Conservation (phyloP, 2,329 filamentous ascomycete species). For the Monilinia vaccinii-corymbosi region DNA sequence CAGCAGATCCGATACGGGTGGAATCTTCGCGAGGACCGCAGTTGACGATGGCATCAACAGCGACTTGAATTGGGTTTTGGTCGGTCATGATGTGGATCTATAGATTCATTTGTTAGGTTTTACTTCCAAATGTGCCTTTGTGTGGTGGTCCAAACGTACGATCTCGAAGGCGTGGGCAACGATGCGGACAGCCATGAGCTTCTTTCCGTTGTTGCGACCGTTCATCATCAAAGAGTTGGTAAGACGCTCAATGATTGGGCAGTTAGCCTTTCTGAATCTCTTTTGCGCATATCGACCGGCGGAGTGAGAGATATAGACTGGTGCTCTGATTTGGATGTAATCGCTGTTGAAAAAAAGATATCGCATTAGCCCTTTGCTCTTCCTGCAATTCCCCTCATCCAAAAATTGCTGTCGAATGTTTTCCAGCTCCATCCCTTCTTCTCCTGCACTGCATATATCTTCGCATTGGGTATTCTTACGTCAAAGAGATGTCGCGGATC, state of each 20-base stretch:
- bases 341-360: constrained; percentile 55
- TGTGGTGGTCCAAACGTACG: constrained; percentile 55
- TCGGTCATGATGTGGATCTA: constrained; percentile 99
- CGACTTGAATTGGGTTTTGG: constrained; percentile 99
- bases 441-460: neutral
- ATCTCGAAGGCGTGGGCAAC: constrained; percentile 99
- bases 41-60: constrained; percentile 99
- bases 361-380: constrained; percentile 9
- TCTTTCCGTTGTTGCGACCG: constrained; percentile 99
- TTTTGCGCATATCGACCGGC: constrained; percentile 98
- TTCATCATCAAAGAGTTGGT: constrained; percentile 99
- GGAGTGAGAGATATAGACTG: constrained; percentile 98
- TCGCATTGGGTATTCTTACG: constrained; percentile 55
- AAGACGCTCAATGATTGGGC: constrained; percentile 99
- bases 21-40: constrained; percentile 99
- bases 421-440: neutral
- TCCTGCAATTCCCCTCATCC: constrained; percentile 25
- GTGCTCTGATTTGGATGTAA: constrained; percentile 98
- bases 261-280: constrained; percentile 99
- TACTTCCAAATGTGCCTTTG: constrained; percentile 4
- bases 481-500: constrained; percentile 99
- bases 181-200: constrained; percentile 99
- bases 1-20: constrained; percentile 97
- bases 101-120: constrained; percentile 11
- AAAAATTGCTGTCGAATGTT: neutral